phyloP scores from a whole-genome alignment of 164 flowering plant species.

The Chimonanthus praecox region DNA sequence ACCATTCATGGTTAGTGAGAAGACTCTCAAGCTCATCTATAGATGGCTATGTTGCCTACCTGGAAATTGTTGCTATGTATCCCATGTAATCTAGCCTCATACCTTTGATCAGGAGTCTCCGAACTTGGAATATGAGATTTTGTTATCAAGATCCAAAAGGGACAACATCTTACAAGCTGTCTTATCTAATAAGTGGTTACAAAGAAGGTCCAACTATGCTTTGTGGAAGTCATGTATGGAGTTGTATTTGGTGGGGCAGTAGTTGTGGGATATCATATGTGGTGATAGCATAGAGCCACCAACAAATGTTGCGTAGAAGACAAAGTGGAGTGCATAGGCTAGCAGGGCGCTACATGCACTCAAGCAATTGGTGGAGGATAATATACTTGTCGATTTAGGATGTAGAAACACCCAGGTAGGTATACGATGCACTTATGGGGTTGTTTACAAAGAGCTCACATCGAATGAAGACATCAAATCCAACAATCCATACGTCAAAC shows the following conservation, averaged over 20 bases:
- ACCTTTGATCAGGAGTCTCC: too few relatives aligned
- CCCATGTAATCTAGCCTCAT: too few relatives aligned
- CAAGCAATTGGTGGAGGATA: background rate
- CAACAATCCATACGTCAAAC: too few relatives aligned
- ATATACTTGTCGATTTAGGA: background rate
- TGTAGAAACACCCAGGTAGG: background rate
- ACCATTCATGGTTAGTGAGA: too few relatives aligned
- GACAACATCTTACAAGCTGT: too few relatives aligned
- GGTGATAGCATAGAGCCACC: background rate
- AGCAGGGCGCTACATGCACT: background rate
- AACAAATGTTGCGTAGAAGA: background rate
- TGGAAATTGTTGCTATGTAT: too few relatives aligned
- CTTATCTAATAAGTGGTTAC: too few relatives aligned
- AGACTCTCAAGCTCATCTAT: too few relatives aligned
- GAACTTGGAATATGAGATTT: too few relatives aligned
- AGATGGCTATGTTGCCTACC: too few relatives aligned
- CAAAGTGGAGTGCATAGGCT: background rate
- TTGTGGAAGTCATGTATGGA: background rate
- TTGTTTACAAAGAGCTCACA: background rate
- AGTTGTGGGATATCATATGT: background rate
- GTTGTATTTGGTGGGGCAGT: background rate
- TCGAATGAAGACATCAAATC: background rate
- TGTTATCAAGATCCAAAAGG: too few relatives aligned
- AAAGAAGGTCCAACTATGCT: background rate
- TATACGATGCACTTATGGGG: background rate